These are phyloP conservation scores for Leptographium lundbergii DNA, from an alignment of 2,329 filamentous ascomycete genomes.

Conservation along the genomic window DNA sequence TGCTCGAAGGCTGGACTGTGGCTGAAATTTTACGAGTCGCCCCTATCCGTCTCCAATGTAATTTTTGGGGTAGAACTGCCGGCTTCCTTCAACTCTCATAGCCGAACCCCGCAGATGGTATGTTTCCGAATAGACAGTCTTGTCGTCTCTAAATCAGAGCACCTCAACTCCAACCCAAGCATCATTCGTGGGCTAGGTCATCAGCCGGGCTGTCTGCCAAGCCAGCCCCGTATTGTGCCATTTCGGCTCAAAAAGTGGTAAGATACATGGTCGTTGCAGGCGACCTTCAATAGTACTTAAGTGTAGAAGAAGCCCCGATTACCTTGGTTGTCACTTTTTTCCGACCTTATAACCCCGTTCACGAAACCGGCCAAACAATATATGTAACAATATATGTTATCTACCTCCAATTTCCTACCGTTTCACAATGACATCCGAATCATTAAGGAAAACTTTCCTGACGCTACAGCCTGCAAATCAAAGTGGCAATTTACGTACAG, in stretches of 20 bases:
- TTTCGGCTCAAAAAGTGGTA: neutral
- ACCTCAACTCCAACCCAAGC: neutral
- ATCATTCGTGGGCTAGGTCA: neutral
- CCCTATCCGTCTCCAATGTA: neutral
- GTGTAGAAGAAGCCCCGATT: neutral
- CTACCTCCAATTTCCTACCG: neutral
- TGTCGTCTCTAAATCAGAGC: neutral
- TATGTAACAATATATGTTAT: neutral
- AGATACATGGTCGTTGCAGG: neutral
- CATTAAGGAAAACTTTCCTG: neutral
- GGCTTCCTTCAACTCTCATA: neutral
- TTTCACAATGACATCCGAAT: neutral
- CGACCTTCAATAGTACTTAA: neutral
- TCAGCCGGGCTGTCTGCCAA: neutral
- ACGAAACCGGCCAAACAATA: neutral
- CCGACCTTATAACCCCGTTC: neutral
- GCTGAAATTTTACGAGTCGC: too few species aligned
- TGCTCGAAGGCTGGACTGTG: neutral
- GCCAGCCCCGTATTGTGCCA: neutral
- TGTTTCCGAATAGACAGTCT: constrained; percentile 2
- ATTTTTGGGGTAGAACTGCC: neutral
- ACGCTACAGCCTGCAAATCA: neutral
- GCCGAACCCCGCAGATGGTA: constrained; percentile 5
- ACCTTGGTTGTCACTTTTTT: neutral
- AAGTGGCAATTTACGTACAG: neutral